Evolutionary conservation across 495 filamentous ascomycete genomes (phyloP).

Genomic region (Thozetella sp.): DNA sequence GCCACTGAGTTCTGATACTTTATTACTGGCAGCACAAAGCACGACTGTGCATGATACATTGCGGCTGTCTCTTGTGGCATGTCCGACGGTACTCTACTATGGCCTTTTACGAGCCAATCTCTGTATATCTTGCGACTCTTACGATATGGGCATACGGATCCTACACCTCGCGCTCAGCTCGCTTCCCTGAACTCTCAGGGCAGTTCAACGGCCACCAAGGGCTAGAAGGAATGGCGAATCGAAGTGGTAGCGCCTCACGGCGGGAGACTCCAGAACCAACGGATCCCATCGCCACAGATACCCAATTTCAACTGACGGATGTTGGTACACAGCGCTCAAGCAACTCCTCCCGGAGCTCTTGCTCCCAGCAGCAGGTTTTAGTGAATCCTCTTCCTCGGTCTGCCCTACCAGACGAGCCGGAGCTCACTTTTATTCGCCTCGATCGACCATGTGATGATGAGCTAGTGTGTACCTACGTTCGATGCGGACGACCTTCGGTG

Average conservation of each 20-base stretch:
- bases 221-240: too few relatives aligned
- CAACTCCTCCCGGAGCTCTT: not conserved
- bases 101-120: conserved; percentile 52
- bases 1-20: too few relatives aligned
- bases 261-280: not conserved
- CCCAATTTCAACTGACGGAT: too few relatives aligned
- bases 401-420: not conserved
- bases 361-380: not conserved
- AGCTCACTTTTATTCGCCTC: conserved; percentile 45
- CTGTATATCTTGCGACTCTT: conserved; percentile 48
- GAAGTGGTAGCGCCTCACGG: not conserved
- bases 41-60: conserved; percentile 55
- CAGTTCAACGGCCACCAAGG: not conserved
- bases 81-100: conserved; percentile 47
- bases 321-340: not conserved
- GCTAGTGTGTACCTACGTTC: conserved; percentile 53
- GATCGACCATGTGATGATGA: conserved; percentile 58
- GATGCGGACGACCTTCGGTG: conserved; percentile 33
- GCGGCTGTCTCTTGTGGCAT: conserved; percentile 51
- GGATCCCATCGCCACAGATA: not conserved
- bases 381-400: not conserved
- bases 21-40: conserved; percentile 52
- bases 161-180: not conserved
- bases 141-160: conserved; percentile 55
- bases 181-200: not conserved